Conservation (phyloP, 352 stramenopile species). For the Pythium graminicola region DNA sequence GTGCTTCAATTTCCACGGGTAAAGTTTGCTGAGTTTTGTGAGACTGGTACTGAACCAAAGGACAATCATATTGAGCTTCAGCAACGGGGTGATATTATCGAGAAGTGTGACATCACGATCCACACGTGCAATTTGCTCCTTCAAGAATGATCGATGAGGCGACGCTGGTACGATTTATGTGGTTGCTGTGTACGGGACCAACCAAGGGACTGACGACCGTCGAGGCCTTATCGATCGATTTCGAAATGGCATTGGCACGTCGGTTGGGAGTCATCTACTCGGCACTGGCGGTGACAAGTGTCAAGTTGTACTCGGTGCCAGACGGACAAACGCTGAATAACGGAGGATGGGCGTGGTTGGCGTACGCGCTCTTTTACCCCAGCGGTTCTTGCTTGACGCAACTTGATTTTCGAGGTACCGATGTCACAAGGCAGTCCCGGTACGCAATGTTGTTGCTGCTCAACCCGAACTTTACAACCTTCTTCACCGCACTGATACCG, state of each 20-base stretch:
- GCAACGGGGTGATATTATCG: background rate
- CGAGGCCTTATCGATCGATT: background rate
- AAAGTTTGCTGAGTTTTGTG: background rate
- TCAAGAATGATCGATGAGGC: background rate
- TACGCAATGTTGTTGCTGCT: background rate
- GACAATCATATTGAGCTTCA: constrained; percentile 1
- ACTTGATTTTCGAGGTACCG: background rate
- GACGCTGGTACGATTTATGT: background rate
- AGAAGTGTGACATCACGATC: background rate
- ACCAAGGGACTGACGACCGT: background rate
- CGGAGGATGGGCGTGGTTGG: background rate
- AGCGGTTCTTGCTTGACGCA: background rate
- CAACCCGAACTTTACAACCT: background rate
- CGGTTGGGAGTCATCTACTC: background rate
- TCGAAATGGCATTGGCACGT: background rate
- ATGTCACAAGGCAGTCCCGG: background rate
- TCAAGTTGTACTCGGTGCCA: background rate
- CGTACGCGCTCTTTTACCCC: background rate
- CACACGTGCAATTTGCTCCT: background rate
- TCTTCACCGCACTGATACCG: background rate
- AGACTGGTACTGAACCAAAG: background rate
- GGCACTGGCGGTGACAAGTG: background rate
- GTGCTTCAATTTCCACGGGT: background rate
- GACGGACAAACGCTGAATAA: background rate
- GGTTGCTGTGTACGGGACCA: background rate